phyloP scores from a whole-genome alignment of 2,329 filamentous ascomycete genomes.

The Hymenoscyphus fructigenus region DNA sequence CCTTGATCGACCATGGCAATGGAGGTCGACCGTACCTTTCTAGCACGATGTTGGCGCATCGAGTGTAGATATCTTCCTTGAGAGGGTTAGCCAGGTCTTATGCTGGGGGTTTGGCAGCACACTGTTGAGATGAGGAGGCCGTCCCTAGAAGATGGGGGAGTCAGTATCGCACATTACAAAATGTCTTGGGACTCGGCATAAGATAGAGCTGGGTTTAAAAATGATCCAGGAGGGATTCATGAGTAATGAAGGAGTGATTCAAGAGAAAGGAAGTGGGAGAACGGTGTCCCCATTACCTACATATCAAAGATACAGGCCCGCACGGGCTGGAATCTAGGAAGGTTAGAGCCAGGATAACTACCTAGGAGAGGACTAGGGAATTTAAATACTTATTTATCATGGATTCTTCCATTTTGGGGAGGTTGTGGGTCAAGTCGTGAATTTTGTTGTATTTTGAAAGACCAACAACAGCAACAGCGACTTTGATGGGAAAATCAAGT shows the following conservation, averaged over 20 bases:
- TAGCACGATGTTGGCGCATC: slow-evolving; percentile 80
- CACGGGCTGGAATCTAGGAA: slow-evolving; percentile 68
- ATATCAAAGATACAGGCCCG: slow-evolving; percentile 97
- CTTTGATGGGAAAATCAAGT: neutral
- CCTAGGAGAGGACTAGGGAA: neutral
- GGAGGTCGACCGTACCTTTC: slow-evolving; percentile 68
- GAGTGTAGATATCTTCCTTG: slow-evolving; percentile 80
- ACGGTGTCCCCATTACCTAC: too few relatives aligned
- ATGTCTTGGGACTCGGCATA: too few relatives aligned
- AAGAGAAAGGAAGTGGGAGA: too few relatives aligned
- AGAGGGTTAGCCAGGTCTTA: neutral
- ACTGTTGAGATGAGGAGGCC: slow-evolving; percentile 84
- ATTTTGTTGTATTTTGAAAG: neutral
- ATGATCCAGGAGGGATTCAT: too few relatives aligned
- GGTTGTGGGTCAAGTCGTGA: neutral
- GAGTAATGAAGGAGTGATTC: too few relatives aligned
- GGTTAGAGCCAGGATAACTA: neutral
- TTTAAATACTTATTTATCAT: neutral
- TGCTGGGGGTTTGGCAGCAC: slow-evolving; percentile 37
- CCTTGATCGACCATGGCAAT: slow-evolving; percentile 94
- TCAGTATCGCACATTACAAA: too few relatives aligned
- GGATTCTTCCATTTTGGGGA: neutral
- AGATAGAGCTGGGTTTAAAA: too few relatives aligned
- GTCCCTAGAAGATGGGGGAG: too few relatives aligned
- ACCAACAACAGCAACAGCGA: neutral